Percentiles rank a stretch among this genome's conserved stretches.
phyloP scores from a whole-genome alignment of 352 stramenopile species.

The Phytophthora chlamydospora region DNA sequence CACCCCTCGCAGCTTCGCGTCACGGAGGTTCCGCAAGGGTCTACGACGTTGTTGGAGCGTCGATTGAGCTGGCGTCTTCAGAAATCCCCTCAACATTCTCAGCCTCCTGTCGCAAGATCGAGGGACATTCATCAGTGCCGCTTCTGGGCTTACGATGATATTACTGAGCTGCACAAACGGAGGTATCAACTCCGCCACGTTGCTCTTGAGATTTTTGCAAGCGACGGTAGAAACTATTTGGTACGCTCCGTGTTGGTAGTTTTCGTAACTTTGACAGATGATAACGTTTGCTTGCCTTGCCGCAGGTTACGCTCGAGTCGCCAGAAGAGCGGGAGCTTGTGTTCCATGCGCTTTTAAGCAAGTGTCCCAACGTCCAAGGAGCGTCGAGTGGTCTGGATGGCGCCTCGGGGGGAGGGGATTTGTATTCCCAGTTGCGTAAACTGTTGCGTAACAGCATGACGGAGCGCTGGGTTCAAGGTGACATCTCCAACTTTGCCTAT shows the following conservation, averaged over 20 bases:
- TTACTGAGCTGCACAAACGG: conserved; percentile 77
- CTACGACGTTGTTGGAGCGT: conserved; percentile 59
- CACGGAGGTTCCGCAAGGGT: conserved; percentile 56
- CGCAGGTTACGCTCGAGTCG: conserved; percentile 74
- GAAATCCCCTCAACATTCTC: conserved; percentile 12
- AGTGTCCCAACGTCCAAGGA: conserved; percentile 72
- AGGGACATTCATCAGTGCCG: conserved; percentile 66
- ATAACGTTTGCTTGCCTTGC: neutral
- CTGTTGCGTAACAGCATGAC: conserved; percentile 79
- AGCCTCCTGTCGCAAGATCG: conserved; percentile 27
- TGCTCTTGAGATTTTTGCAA: conserved; percentile 75
- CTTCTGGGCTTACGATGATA: conserved; percentile 78
- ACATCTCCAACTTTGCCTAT: conserved; percentile 95
- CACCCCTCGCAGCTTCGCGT: conserved; percentile 40
- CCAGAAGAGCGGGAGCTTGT: conserved; percentile 63
- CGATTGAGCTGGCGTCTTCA: conserved; percentile 49
- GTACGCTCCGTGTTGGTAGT: conserved; percentile 37
- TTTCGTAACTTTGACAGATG: neutral
- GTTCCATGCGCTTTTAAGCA: conserved; percentile 78
- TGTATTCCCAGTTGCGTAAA: conserved; percentile 76
- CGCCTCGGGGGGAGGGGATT: conserved; percentile 47
- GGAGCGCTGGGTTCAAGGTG: conserved; percentile 71
- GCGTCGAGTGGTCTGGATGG: conserved; percentile 69
- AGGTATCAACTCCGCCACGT: conserved; percentile 79
- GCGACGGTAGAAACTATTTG: conserved; percentile 78